Evolutionary conservation across 176 grass and related monocot genomes (phyloP).

Genomic region (Elaeis guineensis): DNA sequence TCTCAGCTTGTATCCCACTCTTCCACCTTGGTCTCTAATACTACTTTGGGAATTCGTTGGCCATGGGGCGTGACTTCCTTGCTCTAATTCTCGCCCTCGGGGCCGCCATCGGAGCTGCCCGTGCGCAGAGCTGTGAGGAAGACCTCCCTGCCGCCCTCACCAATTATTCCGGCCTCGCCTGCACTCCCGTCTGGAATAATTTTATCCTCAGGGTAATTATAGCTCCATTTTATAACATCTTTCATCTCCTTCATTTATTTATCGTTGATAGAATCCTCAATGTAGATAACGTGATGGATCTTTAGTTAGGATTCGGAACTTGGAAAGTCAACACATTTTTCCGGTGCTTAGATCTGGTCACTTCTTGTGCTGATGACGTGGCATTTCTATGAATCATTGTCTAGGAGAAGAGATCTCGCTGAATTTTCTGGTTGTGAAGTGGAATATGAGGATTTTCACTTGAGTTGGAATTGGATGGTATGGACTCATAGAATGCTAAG

Average conservation of each 20-base stretch:
- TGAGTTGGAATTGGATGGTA: no score
- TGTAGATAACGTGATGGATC: not conserved
- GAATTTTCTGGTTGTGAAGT: no score
- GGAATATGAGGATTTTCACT: no score
- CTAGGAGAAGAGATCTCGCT: no score
- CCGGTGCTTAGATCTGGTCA: no score
- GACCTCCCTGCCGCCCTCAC: constrained; percentile 36
- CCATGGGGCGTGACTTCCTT: constrained; percentile 31
- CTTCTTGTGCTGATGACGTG: no score
- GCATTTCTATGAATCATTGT: no score
- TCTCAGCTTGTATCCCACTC: not conserved
- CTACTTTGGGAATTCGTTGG: no score
- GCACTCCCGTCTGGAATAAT: constrained; percentile 68
- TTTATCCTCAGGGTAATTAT: constrained; percentile 73
- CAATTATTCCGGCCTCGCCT: constrained; percentile 70
- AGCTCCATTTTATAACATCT: not conserved
- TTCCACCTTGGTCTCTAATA: not conserved
- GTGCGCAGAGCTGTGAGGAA: constrained; percentile 47
- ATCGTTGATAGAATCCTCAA: not conserved
- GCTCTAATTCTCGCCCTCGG: constrained; percentile 31
- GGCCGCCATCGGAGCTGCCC: constrained; percentile 13
- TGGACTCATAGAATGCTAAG: no score
- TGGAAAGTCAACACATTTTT: no score
- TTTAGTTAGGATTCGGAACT: no score
- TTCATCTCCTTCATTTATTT: not conserved